Percentiles rank a stretch among this genome's conserved stretches.
phyloP scores from a whole-genome alignment of 306 rosid species.

The Heteromeles arbutifolia region DNA sequence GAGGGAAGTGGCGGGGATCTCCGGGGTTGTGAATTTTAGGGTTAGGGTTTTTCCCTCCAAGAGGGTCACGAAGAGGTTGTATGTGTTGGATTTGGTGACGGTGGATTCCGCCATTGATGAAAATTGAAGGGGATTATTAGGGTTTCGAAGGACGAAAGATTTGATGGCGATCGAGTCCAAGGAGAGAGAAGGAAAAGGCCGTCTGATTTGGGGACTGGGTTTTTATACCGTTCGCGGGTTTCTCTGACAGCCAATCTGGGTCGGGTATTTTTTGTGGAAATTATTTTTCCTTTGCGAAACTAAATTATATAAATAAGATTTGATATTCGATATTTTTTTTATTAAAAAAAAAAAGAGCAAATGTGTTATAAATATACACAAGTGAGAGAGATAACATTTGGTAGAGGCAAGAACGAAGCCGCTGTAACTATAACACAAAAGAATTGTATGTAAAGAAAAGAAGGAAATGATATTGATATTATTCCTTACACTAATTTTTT shows the following conservation, averaged over 20 bases:
- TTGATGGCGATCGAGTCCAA: background rate
- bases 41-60: conserved; percentile 76
- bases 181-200: background rate
- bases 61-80: conserved; percentile 73
- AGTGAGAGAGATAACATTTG: no score
- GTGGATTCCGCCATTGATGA: conserved; percentile 31
- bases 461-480: no score
- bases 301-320: no score
- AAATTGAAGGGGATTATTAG: background rate
- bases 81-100: conserved; percentile 14
- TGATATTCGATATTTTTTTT: no score
- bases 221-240: background rate
- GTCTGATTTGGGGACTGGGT: background rate
- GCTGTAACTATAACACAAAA: no score
- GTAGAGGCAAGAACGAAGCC: accelerated
- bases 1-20: conserved; percentile 29
- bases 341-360: no score
- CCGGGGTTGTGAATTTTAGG: conserved; percentile 53
- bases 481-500: no score
- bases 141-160: conserved; percentile 5
- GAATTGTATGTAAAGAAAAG: accelerated
- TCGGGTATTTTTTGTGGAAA: background rate
- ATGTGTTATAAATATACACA: no score
- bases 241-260: background rate
- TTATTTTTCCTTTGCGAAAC: background rate